Conservation (phyloP, 1,284 basidiomycete genomes). For the Cronartium ribicola region DNA sequence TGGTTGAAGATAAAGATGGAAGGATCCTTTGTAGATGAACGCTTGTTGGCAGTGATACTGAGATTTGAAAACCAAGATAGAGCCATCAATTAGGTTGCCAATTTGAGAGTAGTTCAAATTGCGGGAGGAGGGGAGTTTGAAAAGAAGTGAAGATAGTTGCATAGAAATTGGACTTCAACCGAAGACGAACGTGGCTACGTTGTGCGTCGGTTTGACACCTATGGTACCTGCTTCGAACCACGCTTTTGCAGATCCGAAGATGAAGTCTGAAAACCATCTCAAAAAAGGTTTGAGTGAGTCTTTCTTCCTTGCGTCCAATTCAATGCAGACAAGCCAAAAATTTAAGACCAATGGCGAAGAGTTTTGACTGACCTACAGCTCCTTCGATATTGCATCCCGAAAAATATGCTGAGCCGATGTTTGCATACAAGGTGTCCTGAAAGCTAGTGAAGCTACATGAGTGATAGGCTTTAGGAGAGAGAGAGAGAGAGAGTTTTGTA, state of each 20-base stretch:
- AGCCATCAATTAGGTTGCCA: not conserved
- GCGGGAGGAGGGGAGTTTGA: not conserved
- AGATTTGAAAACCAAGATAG: not conserved
- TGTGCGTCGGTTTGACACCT: constrained; percentile 5
- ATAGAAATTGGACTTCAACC: not conserved
- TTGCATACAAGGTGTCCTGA: constrained; percentile 31
- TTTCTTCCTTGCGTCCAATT: not conserved
- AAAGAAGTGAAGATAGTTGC: not conserved
- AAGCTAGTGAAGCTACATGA: constrained; percentile 34
- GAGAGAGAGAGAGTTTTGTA: not conserved
- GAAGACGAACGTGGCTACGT: constrained; percentile 3
- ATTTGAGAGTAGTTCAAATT: not conserved
- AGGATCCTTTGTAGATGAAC: not conserved
- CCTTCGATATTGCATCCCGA: constrained; percentile 30
- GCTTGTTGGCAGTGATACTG: constrained; percentile 34
- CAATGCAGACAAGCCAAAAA: not conserved
- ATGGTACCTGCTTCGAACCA: constrained; percentile 27
- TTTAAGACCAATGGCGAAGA: not conserved
- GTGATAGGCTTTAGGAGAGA: constrained; percentile 15
- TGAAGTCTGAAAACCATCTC: constrained; percentile 14
- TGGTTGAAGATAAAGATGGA: constrained; percentile 26
- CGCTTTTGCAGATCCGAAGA: constrained; percentile 21
- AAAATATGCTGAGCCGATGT: constrained; percentile 13
- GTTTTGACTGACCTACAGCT: constrained; percentile 13
- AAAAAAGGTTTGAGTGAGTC: not conserved